phyloP scores from a whole-genome alignment of 2,329 filamentous ascomycete genomes.

The Pyricularia sp. region DNA sequence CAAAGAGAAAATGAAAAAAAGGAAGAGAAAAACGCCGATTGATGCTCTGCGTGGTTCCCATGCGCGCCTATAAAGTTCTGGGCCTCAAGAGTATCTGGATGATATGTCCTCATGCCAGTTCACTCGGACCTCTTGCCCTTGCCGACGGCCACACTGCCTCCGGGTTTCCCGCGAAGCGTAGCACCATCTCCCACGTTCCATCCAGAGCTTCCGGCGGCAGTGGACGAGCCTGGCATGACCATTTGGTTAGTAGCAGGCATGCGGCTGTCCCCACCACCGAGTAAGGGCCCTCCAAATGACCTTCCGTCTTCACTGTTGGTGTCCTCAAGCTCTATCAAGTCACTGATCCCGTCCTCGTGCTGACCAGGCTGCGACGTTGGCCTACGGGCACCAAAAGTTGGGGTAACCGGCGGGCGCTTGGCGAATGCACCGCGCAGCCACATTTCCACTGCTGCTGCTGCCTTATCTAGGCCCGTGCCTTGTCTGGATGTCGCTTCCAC shows the following conservation, averaged over 20 bases:
- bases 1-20: not conserved
- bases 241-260: conserved; percentile 8
- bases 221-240: conserved; percentile 17
- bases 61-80: not conserved
- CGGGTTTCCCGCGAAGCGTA: conserved; percentile 26
- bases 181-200: conserved; percentile 27
- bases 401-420: conserved; percentile 44
- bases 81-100: not conserved
- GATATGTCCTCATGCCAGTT: not conserved
- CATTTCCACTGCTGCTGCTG: conserved; percentile 78
- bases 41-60: not conserved
- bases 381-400: conserved; percentile 22
- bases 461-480: conserved; percentile 60
- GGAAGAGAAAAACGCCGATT: not conserved
- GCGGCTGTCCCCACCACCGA: not conserved
- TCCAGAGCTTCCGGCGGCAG: conserved; percentile 20
- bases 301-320: conserved; percentile 45
- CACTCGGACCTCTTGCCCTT: conserved; percentile 36
- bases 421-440: conserved; percentile 80
- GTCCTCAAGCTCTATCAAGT: conserved; percentile 66
- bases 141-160: conserved; percentile 11
- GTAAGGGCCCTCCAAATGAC: conserved; percentile 3
- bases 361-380: conserved; percentile 12
- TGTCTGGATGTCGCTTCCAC: conserved; percentile 22
- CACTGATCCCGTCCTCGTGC: conserved; percentile 32